phyloP scores from a whole-genome alignment of 2,329 filamentous ascomycete genomes.

The Myriosclerotinia duriaeana region DNA sequence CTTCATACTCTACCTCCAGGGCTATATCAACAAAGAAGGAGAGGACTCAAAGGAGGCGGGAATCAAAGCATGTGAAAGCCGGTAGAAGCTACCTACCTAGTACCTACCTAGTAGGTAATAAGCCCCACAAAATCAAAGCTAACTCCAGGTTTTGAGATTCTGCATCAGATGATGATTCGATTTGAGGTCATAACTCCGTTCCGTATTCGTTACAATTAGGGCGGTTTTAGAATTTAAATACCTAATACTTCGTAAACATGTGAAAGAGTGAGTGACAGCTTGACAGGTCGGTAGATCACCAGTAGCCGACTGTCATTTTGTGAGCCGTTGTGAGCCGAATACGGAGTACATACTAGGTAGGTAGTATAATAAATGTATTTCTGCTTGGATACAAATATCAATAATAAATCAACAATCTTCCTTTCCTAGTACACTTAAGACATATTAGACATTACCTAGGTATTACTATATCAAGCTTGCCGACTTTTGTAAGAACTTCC shows the following conservation, averaged over 20 bases:
- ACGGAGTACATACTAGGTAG: no score
- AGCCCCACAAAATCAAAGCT: constrained; percentile 18
- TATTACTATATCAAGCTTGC: no score
- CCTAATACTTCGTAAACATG: no score
- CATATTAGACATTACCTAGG: no score
- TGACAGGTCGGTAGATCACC: no score
- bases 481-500: no score
- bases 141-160: constrained; percentile 17
- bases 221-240: neutral
- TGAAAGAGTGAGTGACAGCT: neutral
- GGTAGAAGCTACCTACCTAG: neutral
- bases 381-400: no score
- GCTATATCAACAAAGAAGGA: neutral
- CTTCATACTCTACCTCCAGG: no score
- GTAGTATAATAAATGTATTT: no score
- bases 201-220: neutral
- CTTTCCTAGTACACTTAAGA: no score
- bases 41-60: neutral
- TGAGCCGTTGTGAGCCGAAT: neutral
- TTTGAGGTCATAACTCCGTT: neutral
- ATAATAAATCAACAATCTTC: no score
- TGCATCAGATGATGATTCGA: constrained; percentile 21
- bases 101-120: neutral
- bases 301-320: neutral
- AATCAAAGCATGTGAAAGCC: constrained; percentile 23